These are phyloP conservation scores for Arthrobotrys iridis DNA, from an alignment of 2,329 filamentous ascomycete genomes.

Conservation along the genomic window DNA sequence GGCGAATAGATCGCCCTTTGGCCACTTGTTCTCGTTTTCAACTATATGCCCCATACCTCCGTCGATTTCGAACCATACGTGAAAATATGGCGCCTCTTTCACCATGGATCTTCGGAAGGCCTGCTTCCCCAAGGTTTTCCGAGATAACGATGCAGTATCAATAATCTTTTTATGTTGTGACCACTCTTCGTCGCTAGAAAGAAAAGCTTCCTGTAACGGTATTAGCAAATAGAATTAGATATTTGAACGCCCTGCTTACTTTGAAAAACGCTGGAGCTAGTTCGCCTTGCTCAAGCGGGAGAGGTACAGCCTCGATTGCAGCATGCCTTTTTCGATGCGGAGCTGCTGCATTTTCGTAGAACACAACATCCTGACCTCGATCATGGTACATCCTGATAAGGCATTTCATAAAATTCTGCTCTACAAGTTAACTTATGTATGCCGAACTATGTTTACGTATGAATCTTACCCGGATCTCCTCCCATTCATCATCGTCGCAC, in stretches of 20 bases:
- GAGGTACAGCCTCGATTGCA: slow-evolving; percentile 82
- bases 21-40: slow-evolving; percentile 86
- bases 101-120: slow-evolving; percentile 85
- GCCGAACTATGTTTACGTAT: not conserved
- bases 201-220: slow-evolving; percentile 75
- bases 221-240: slow-evolving; percentile 12
- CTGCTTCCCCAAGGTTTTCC: slow-evolving; percentile 74
- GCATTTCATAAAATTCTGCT: slow-evolving; percentile 91
- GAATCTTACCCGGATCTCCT: slow-evolving; percentile 76
- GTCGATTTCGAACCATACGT: slow-evolving; percentile 93
- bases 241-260: slow-evolving; percentile 33
- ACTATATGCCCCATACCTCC: slow-evolving; percentile 92
- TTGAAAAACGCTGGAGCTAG: slow-evolving; percentile 94
- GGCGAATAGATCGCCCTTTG: slow-evolving; percentile 89
- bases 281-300: slow-evolving; percentile 90
- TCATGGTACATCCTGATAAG: slow-evolving; percentile 94
- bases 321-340: slow-evolving; percentile 84
- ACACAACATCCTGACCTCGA: slow-evolving; percentile 89
- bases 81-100: slow-evolving; percentile 98
- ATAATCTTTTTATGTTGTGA: slow-evolving; percentile 94
- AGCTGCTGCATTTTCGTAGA: slow-evolving; percentile 94
- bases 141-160: slow-evolving; percentile 74
- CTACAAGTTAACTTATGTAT: not conserved
- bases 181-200: slow-evolving; percentile 91
- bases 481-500: slow-evolving; percentile 99